A percentile compares a stretch with the other conserved stretches of the same genome.
phyloP scores from a whole-genome alignment of 83 land plant genomes.

The Picea engelmannii region DNA sequence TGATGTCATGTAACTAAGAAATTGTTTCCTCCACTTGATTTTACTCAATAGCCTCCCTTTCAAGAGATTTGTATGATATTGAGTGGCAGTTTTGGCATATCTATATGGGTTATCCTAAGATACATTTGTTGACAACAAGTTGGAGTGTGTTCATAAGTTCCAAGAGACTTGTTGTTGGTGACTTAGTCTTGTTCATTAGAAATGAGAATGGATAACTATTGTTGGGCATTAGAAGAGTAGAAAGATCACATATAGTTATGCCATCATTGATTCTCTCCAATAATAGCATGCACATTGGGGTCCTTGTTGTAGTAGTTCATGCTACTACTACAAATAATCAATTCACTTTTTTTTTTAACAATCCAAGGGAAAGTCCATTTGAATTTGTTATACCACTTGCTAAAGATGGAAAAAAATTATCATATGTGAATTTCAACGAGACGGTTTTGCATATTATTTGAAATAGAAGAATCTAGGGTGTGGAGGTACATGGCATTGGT shows the following conservation, averaged over 20 bases:
- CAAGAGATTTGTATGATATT: too few species aligned
- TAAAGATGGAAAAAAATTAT: conserved; percentile 68
- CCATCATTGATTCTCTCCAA: conserved; percentile 89
- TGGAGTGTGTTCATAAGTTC: too few species aligned
- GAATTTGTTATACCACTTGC: conserved; percentile 82
- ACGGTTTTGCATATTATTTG: conserved; percentile 90
- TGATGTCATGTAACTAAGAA: too few species aligned
- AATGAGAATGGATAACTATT: conserved; percentile 78
- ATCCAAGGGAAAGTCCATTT: conserved; percentile 93
- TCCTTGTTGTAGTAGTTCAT: conserved; percentile 93
- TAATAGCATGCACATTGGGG: conserved; percentile 92
- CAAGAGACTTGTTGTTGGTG: too few species aligned
- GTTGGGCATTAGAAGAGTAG: conserved; percentile 84
- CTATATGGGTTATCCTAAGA: too few species aligned
- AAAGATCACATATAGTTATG: conserved; percentile 68
- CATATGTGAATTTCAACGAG: conserved; percentile 73
- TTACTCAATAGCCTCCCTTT: too few species aligned
- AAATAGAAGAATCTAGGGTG: too few species aligned
- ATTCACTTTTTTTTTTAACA: conserved; percentile 81
- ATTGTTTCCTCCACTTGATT: too few species aligned
- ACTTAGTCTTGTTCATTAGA: too few species aligned
- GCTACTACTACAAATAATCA: conserved; percentile 89
- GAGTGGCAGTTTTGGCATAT: too few species aligned
- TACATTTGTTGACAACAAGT: too few species aligned
- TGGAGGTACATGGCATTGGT: too few species aligned